Evolutionary conservation across 805 yeast genomes (phyloP), one percentile per base, ranked within the genome.

Genomic region (Torulaspora quercuum): DNA sequence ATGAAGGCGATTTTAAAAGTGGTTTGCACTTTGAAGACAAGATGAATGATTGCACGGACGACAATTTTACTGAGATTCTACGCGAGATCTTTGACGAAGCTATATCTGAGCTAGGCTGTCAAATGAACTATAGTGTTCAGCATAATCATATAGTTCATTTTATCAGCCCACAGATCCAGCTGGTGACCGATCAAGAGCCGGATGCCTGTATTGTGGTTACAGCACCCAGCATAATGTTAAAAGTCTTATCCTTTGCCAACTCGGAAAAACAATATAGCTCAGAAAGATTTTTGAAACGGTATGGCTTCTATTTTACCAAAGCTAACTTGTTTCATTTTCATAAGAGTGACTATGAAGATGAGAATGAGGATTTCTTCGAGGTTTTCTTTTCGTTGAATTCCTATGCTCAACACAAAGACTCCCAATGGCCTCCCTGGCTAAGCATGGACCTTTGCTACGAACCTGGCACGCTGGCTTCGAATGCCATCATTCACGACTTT

Each of bases 371-470:
- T 17, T 57, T 68, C 14, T 65, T 69, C 4, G 68, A 68, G 33
- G 50, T 70, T 7, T 66, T 69, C 20, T 70, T 73, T 48, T 70
- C 73, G 27, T 60, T 64, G 8, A 59, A 62, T 8, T 64, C 73
- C 2, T 88, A 86, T 60, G 92, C 95, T 1, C 73, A 83, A 2
- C 58, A 52, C 5, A 41, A 44, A 6, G 45, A 45, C 4, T 39
- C 61, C 3, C 64, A 65, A 12, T 89, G 96, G 97, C 96, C 96
- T 2, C 94, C 95, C 0, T 89, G 95, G 87, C 58, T 88, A 21
- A 87, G 89, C 1, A 56, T 76, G 31, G 95, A 86, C 50, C 66
- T 80, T 14, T 76, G 84, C 44, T 72, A 76, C 44, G 78, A 78
- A 33, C 67, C 74, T 12, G 67, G 70, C 0, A 50, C 69, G 2